Evolutionary conservation across 2,329 filamentous ascomycete genomes (phyloP).

Genomic region (Cladosporium sphaerospermum): DNA sequence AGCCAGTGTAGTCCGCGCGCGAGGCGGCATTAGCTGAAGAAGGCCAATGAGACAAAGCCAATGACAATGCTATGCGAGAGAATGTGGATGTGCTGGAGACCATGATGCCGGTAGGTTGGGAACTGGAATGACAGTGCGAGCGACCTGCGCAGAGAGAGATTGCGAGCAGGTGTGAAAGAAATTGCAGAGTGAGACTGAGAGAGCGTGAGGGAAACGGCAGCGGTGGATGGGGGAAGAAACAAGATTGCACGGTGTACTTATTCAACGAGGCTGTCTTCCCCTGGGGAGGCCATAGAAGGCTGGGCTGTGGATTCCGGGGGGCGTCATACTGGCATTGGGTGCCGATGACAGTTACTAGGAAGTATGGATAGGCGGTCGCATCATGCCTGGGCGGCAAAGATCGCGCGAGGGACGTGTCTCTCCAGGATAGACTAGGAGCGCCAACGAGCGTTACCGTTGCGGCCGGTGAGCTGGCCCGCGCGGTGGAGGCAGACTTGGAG

Average conservation of each 20-base stretch:
- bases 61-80: conserved; percentile 1
- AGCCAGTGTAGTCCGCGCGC: conserved; percentile 7
- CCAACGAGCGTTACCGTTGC: not conserved
- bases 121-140: not conserved
- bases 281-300: conserved; percentile 5
- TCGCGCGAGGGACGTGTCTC: conserved; percentile 1
- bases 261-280: not conserved
- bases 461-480: conserved; percentile 5
- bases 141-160: not conserved
- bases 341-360: conserved; percentile 10
- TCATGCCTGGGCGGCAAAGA: conserved; percentile 2
- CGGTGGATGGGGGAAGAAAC: not conserved
- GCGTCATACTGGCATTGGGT: conserved; percentile 3
- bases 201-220: not conserved
- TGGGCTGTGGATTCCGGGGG: conserved; percentile 5
- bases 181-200: not conserved
- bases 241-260: conserved; percentile 8
- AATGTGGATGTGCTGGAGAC: conserved; percentile 8
- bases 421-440: conserved; percentile 4
- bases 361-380: conserved; percentile 8
- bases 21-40: conserved; percentile 9
- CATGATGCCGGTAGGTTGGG: not conserved
- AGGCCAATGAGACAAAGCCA: conserved; percentile 5
- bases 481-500: not conserved
- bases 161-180: not conserved